Conservation (phyloP, 441 rosid species). For the Eutrema salsugineum region DNA sequence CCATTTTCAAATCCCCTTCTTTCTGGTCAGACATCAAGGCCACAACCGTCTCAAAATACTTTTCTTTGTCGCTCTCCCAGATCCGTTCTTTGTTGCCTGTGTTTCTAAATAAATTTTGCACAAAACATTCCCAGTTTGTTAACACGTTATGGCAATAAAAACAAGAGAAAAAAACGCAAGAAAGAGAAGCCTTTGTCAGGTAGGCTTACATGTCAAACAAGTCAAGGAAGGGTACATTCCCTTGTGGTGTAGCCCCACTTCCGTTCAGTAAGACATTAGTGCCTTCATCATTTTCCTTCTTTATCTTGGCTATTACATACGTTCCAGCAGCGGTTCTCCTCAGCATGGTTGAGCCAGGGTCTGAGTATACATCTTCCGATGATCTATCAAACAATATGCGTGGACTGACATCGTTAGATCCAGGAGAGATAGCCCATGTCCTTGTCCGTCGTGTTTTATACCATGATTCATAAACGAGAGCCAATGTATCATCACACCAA, state of each 20-base stretch:
- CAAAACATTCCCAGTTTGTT: constrained; percentile 16
- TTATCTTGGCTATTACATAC: constrained; percentile 81
- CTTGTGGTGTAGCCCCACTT: constrained; percentile 93
- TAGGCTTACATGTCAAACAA: constrained; percentile 89
- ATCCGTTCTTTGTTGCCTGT: constrained; percentile 91
- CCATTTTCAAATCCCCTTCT: constrained; percentile 66
- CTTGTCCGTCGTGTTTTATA: constrained; percentile 82
- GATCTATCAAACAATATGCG: constrained; percentile 90
- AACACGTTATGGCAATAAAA: constrained; percentile 1
- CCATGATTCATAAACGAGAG: constrained; percentile 94
- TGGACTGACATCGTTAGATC: constrained; percentile 57
- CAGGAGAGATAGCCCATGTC: constrained; percentile 91
- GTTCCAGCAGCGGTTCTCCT: constrained; percentile 79
- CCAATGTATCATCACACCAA: constrained; percentile 91
- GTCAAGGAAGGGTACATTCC: constrained; percentile 96
- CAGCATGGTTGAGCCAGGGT: constrained; percentile 95
- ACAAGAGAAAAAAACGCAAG: background rate
- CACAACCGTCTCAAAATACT: constrained; percentile 81
- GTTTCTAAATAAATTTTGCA: constrained; percentile 59
- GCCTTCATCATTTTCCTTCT: constrained; percentile 64
- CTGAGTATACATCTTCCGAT: constrained; percentile 95
- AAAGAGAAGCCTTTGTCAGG: constrained; percentile 5
- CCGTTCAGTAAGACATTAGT: constrained; percentile 78
- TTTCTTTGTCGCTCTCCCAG: constrained; percentile 97
- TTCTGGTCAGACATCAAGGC: constrained; percentile 90